Evolutionary conservation across 192 early-diverging fungal genomes (phyloP).

Genomic region (Martensiomyces pterosporus): DNA sequence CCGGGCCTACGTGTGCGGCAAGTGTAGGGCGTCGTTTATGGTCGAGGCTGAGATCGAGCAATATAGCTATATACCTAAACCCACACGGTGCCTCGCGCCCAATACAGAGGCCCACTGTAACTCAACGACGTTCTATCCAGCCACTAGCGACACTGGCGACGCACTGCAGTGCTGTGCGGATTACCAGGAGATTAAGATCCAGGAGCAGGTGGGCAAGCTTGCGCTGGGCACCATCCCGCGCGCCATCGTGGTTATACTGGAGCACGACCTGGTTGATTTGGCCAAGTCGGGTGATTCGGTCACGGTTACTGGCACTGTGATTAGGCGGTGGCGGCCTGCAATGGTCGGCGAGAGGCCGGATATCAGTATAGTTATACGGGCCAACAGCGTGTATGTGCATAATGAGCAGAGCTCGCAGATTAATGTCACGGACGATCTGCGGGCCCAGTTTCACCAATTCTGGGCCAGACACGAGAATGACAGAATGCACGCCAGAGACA

Average conservation of each 20-base stretch:
- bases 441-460: slow-evolving; percentile 54
- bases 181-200: slow-evolving; percentile 77
- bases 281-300: slow-evolving; percentile 62
- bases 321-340: slow-evolving; percentile 55
- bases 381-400: slow-evolving; percentile 61
- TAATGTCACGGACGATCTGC: slow-evolving; percentile 53
- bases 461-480: slow-evolving; percentile 45
- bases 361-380: slow-evolving; percentile 57
- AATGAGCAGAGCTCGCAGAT: slow-evolving; percentile 50
- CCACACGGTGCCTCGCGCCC: slow-evolving; percentile 49
- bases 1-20: slow-evolving; percentile 50
- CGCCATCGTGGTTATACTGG: slow-evolving; percentile 56
- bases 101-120: slow-evolving; percentile 45
- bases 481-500: slow-evolving; percentile 48
- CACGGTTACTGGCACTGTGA: slow-evolving; percentile 59
- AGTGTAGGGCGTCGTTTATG: slow-evolving; percentile 56
- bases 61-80: slow-evolving; percentile 56
- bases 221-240: slow-evolving; percentile 61
- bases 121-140: slow-evolving; percentile 52
- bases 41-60: slow-evolving; percentile 62
- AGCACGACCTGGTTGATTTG: slow-evolving; percentile 57
- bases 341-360: slow-evolving; percentile 55
- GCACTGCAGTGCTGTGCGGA: slow-evolving; percentile 55
- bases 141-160: slow-evolving; percentile 27
- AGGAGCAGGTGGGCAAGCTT: slow-evolving; percentile 64